phyloP scores from a whole-genome alignment of 2,329 filamentous ascomycete species.

The Tolypocladium ovalisporum region DNA sequence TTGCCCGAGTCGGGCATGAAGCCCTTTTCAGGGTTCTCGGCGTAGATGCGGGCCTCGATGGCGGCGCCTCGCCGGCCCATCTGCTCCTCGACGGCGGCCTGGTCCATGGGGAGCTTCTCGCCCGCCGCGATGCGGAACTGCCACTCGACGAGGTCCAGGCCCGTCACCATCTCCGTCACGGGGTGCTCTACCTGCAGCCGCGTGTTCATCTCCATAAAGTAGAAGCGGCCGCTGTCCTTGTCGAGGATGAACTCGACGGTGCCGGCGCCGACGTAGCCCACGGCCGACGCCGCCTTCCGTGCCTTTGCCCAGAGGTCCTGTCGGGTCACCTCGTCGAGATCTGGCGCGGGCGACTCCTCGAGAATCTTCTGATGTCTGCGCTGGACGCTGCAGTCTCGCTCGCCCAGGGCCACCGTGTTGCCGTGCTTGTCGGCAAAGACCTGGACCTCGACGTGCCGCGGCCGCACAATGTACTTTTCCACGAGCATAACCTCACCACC shows the following conservation, averaged over 20 bases:
- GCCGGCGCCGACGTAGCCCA: slow-evolving; percentile 80
- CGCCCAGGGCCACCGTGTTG: slow-evolving; percentile 71
- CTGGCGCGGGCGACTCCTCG: slow-evolving; percentile 76
- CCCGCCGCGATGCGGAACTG: slow-evolving; percentile 68
- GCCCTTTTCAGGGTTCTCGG: slow-evolving; percentile 82
- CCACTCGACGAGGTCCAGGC: slow-evolving; percentile 79
- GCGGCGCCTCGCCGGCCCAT: slow-evolving; percentile 73
- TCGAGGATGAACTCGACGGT: slow-evolving; percentile 90
- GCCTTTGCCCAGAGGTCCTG: slow-evolving; percentile 57
- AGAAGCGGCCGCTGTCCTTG: slow-evolving; percentile 70
- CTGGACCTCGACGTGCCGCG: slow-evolving; percentile 82
- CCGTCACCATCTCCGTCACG: slow-evolving; percentile 64
- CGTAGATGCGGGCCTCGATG: slow-evolving; percentile 93
- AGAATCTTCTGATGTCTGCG: slow-evolving; percentile 83
- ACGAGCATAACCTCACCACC: slow-evolving; percentile 72
- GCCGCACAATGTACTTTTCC: slow-evolving; percentile 69
- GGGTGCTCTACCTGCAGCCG: slow-evolving; percentile 94
- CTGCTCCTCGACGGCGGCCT: slow-evolving; percentile 56
- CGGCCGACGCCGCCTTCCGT: slow-evolving; percentile 56
- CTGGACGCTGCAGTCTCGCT: slow-evolving; percentile 82
- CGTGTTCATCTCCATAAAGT: slow-evolving; percentile 76
- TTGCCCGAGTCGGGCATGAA: slow-evolving; percentile 92
- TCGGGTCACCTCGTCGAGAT: slow-evolving; percentile 45
- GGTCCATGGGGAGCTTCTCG: slow-evolving; percentile 44
- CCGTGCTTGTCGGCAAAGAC: slow-evolving; percentile 77